These are phyloP conservation scores for Aspergillus awamori DNA, from an alignment of 2,329 filamentous ascomycete species.

Conservation along the genomic window DNA sequence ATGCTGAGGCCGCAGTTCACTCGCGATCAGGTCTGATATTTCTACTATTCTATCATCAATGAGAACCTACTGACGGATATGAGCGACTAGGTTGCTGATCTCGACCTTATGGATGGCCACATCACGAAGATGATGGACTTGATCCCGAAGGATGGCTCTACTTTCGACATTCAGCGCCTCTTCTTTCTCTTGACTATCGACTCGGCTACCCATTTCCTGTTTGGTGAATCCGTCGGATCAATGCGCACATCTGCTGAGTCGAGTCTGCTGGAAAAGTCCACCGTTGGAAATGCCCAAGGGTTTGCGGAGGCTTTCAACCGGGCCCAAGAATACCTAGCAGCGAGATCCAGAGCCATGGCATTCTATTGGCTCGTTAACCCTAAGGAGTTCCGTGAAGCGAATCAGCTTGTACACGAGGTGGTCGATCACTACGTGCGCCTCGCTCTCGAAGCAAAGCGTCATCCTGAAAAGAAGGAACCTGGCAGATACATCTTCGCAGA, in stretches of 20 bases:
- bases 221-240: conserved; percentile 73
- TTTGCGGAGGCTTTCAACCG: conserved; percentile 43
- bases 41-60: too few species aligned
- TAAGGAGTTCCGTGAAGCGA: conserved; percentile 45
- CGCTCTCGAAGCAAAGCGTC: conserved; percentile 39
- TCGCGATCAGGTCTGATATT: conserved; percentile 67
- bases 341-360: conserved; percentile 32
- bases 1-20: conserved; percentile 85
- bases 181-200: conserved; percentile 84
- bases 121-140: conserved; percentile 69
- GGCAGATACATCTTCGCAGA: conserved; percentile 54
- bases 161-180: conserved; percentile 72
- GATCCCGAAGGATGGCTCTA: conserved; percentile 50
- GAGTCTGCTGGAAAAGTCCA: conserved; percentile 51
- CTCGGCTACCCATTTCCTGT: conserved; percentile 81
- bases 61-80: neutral
- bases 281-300: conserved; percentile 35
- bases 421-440: conserved; percentile 54
- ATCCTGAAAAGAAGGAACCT: conserved; percentile 28
- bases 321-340: conserved; percentile 35
- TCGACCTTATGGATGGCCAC: conserved; percentile 79
- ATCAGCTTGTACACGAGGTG: conserved; percentile 49
- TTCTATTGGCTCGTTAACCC: conserved; percentile 45
- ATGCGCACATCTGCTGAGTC: conserved; percentile 46
- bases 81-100: conserved; percentile 53